phyloP scores from a whole-genome alignment of 176 grass and related monocot genomes.

The Zea mays region DNA sequence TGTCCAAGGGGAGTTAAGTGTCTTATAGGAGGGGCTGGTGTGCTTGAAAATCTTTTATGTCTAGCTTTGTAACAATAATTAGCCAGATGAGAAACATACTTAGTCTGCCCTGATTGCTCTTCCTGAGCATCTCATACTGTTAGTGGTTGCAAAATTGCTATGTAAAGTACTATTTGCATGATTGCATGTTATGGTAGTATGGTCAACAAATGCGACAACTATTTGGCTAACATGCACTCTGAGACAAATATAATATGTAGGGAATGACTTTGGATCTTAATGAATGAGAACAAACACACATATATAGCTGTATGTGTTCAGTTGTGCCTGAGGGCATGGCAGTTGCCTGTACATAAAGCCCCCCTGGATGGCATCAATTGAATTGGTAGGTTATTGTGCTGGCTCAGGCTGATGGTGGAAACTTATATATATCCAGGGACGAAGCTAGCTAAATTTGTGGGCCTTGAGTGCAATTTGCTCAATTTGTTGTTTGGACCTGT shows the following conservation, averaged over 20 bases:
- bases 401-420: not conserved
- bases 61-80: not conserved
- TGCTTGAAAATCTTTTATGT: slow-evolving; percentile 7
- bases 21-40: not conserved
- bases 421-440: not conserved
- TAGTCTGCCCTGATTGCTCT: not conserved
- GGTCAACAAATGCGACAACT: not conserved
- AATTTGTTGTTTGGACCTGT: not conserved
- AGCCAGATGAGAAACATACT: not conserved
- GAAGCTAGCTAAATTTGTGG: not conserved
- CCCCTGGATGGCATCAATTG: not conserved
- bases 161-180: not conserved
- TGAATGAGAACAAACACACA: not conserved
- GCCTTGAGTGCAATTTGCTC: not conserved
- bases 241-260: not conserved
- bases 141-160: not conserved
- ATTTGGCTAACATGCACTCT: not conserved
- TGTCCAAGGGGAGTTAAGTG: not conserved
- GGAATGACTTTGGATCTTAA: not conserved
- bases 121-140: not conserved
- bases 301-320: not conserved
- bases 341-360: not conserved
- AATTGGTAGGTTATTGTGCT: slow-evolving; percentile 8
- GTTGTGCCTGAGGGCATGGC: slow-evolving; percentile 1
- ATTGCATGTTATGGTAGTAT: not conserved